These are phyloP conservation scores for Lentinula aciculospora DNA, from an alignment of 768 basidiomycete species.

Conservation along the genomic window DNA sequence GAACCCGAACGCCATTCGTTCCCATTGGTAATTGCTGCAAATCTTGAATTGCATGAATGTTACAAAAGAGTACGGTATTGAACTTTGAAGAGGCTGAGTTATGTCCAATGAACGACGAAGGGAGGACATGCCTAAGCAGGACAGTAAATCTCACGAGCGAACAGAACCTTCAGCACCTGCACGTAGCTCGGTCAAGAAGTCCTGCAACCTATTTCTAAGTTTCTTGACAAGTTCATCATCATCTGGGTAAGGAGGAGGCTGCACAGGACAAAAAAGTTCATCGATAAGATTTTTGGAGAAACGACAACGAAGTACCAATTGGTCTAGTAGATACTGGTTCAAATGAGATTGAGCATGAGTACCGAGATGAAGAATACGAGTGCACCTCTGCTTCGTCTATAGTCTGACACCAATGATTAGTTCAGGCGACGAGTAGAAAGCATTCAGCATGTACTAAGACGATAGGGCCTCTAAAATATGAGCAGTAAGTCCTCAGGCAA, in stretches of 20 bases:
- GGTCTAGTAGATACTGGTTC: conserved; percentile 29
- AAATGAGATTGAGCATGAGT: conserved; percentile 12
- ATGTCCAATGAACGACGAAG: too few species aligned
- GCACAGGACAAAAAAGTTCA: background rate
- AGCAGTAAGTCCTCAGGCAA: background rate
- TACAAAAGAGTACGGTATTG: too few species aligned
- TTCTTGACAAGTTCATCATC: conserved; percentile 33
- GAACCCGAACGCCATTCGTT: too few species aligned
- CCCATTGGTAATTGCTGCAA: too few species aligned
- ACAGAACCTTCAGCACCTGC: conserved; percentile 27
- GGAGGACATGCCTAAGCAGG: too few species aligned
- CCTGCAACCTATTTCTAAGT: conserved; percentile 27
- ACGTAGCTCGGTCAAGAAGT: conserved; percentile 26
- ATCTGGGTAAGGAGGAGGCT: conserved; percentile 31
- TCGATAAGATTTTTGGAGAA: background rate
- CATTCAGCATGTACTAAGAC: too few species aligned
- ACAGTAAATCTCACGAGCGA: background rate
- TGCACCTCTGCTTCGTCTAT: conserved; percentile 2
- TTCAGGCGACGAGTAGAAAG: too few species aligned
- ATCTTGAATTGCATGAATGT: too few species aligned
- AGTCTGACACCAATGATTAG: background rate
- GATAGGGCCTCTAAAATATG: background rate
- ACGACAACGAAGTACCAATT: conserved; percentile 19
- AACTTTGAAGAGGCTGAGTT: too few species aligned
- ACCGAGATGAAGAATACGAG: background rate